phyloP scores from a whole-genome alignment of 208 protist species.

The Herpetomonas samuelpessoai region DNA sequence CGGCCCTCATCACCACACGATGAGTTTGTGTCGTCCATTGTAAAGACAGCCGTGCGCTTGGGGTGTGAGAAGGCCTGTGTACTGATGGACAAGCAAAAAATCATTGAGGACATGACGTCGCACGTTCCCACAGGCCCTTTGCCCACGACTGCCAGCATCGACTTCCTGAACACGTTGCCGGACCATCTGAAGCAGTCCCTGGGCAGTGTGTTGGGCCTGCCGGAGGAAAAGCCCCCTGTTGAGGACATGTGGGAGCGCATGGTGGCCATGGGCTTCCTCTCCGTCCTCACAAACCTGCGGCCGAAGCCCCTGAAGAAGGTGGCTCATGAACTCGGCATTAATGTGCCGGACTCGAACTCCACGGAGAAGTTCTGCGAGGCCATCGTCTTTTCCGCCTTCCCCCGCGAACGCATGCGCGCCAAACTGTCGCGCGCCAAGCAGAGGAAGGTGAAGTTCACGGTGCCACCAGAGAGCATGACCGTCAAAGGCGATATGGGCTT shows the following conservation, averaged over 20 bases:
- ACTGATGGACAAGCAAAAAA: slow-evolving; percentile 89
- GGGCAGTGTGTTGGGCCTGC: slow-evolving; percentile 70
- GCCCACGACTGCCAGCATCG: slow-evolving; percentile 74
- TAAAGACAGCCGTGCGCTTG: slow-evolving; percentile 78
- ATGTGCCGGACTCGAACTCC: slow-evolving; percentile 75
- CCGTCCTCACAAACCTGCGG: slow-evolving; percentile 86
- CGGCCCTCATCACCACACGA: slow-evolving; percentile 65
- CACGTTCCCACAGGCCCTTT: slow-evolving; percentile 75
- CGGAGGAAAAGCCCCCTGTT: slow-evolving; percentile 70
- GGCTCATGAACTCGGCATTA: slow-evolving; percentile 64
- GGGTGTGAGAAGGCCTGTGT: slow-evolving; percentile 87
- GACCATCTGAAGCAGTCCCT: slow-evolving; percentile 71
- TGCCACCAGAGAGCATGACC: slow-evolving; percentile 62
- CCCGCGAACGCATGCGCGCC: slow-evolving; percentile 72
- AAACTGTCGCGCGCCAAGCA: slow-evolving; percentile 71
- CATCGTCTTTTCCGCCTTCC: slow-evolving; percentile 87
- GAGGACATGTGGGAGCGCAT: slow-evolving; percentile 91
- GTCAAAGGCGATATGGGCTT: slow-evolving; percentile 90
- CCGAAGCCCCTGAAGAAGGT: slow-evolving; percentile 90
- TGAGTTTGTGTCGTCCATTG: slow-evolving; percentile 84
- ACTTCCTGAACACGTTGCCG: slow-evolving; percentile 83
- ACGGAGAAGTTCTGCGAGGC: slow-evolving; percentile 90
- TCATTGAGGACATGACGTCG: slow-evolving; percentile 84
- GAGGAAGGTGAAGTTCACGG: slow-evolving; percentile 82
- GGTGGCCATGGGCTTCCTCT: slow-evolving; percentile 88